Percentiles rank a stretch among this genome's conserved stretches.
These are phyloP conservation scores for Candida ulmi DNA, from an alignment of 805 yeast genomes.

Conservation along the genomic window DNA sequence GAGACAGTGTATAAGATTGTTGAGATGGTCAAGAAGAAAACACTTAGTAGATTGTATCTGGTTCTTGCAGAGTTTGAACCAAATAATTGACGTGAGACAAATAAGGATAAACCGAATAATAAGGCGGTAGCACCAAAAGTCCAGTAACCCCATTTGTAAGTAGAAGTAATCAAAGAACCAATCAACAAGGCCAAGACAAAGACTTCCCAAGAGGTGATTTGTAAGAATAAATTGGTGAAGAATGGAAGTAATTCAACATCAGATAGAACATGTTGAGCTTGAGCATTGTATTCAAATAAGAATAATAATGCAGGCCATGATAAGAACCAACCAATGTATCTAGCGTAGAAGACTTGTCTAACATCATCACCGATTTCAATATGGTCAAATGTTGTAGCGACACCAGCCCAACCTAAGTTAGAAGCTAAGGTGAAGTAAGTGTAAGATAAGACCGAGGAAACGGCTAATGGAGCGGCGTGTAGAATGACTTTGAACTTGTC, in stretches of 20 bases:
- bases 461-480: constrained; percentile 37
- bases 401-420: constrained; percentile 48
- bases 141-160: constrained; percentile 69
- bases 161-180: constrained; percentile 47
- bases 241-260: constrained; percentile 12
- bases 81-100: constrained; percentile 24
- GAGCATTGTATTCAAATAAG: constrained; percentile 24
- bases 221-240: constrained; percentile 29
- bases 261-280: constrained; percentile 13
- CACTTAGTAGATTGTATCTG: constrained; percentile 3
- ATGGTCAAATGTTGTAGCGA: constrained; percentile 44
- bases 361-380: constrained; percentile 28
- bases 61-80: constrained; percentile 9
- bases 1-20: constrained; percentile 40
- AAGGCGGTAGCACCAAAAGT: constrained; percentile 43
- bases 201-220: constrained; percentile 39
- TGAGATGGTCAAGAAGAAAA: constrained; percentile 27
- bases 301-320: constrained; percentile 40
- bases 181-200: constrained; percentile 50
- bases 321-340: constrained; percentile 54
- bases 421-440: constrained; percentile 54
- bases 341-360: constrained; percentile 53
- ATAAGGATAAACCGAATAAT: constrained; percentile 30
- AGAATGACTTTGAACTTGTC: constrained; percentile 25
- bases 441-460: constrained; percentile 37